phyloP scores from a whole-genome alignment of 306 rosid species.

The Vachellia collinsii region DNA sequence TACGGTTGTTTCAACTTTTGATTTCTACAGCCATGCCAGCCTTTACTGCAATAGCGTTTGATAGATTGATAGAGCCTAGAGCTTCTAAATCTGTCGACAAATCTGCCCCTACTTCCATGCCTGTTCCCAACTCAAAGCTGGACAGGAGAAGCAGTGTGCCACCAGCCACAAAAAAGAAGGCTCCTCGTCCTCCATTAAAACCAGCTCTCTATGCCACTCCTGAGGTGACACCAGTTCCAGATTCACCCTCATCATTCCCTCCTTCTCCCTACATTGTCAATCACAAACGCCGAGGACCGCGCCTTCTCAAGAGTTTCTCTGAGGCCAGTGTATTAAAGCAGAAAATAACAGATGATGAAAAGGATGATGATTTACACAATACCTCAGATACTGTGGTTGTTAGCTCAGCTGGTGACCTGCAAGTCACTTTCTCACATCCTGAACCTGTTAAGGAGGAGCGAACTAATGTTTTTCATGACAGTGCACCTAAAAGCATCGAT shows the following conservation, averaged over 20 bases:
- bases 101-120: slow-evolving; percentile 58
- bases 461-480: slow-evolving; percentile 42
- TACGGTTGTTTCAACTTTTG: slow-evolving; percentile 26
- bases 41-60: slow-evolving; percentile 79
- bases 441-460: slow-evolving; percentile 46
- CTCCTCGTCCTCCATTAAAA: slow-evolving; percentile 64
- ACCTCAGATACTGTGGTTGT: slow-evolving; percentile 44
- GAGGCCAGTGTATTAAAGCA: slow-evolving; percentile 56
- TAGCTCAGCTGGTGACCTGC: slow-evolving; percentile 50
- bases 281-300: slow-evolving; percentile 96
- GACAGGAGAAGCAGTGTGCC: slow-evolving; percentile 62
- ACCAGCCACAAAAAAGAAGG: slow-evolving; percentile 46
- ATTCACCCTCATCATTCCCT: slow-evolving; percentile 78
- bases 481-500: slow-evolving; percentile 37
- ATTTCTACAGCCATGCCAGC: slow-evolving; percentile 77
- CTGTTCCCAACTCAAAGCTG: slow-evolving; percentile 54
- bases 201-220: slow-evolving; percentile 94
- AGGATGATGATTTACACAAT: slow-evolving; percentile 28
- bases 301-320: slow-evolving; percentile 78
- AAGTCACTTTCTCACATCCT: slow-evolving; percentile 42
- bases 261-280: slow-evolving; percentile 93
- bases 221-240: slow-evolving; percentile 80
- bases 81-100: slow-evolving; percentile 68
- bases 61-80: slow-evolving; percentile 85
- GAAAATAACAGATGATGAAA: slow-evolving; percentile 37